Conservation (phyloP, 192 early-diverging fungal genomes). For the Entomortierella parvispora region DNA sequence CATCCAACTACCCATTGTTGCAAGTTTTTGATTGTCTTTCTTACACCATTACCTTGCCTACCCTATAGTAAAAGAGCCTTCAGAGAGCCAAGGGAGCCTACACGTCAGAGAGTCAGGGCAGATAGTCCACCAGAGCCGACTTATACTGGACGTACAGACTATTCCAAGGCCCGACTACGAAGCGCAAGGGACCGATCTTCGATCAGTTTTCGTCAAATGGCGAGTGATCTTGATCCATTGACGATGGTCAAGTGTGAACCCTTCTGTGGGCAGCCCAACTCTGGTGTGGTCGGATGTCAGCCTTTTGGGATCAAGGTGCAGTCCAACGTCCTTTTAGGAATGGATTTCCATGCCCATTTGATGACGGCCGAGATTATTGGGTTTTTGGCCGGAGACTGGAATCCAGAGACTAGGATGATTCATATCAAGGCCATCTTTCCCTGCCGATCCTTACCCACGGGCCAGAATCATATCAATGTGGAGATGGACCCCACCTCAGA, state of each 20-base stretch:
- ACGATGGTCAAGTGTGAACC: slow-evolving; percentile 88
- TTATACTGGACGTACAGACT: slow-evolving; percentile 64
- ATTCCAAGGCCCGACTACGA: slow-evolving; percentile 65
- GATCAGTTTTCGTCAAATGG: slow-evolving; percentile 53
- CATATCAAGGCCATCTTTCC: slow-evolving; percentile 75
- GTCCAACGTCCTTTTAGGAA: slow-evolving; percentile 80
- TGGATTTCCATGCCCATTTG: slow-evolving; percentile 96
- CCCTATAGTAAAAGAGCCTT: too few species aligned
- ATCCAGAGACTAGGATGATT: slow-evolving; percentile 55
- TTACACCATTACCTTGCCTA: too few species aligned
- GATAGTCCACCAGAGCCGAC: slow-evolving; percentile 20
- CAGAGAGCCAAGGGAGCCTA: too few species aligned
- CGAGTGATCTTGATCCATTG: slow-evolving; percentile 69
- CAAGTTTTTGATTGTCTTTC: not conserved
- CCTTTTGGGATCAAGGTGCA: slow-evolving; percentile 82
- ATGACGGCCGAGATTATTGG: slow-evolving; percentile 91
- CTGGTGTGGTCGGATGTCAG: slow-evolving; percentile 73
- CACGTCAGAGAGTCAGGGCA: not conserved
- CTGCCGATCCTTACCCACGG: slow-evolving; percentile 77
- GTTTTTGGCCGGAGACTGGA: slow-evolving; percentile 85
- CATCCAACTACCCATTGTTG: not conserved
- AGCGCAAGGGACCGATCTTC: slow-evolving; percentile 54
- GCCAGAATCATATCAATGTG: slow-evolving; percentile 81
- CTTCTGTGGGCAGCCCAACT: slow-evolving; percentile 76
- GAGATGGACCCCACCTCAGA: slow-evolving; percentile 90